A percentile compares a stretch with the other conserved stretches of the same genome.
These are phyloP conservation scores for Schizothecium vesticola DNA, from an alignment of 495 filamentous ascomycete genomes.

Conservation along the genomic window DNA sequence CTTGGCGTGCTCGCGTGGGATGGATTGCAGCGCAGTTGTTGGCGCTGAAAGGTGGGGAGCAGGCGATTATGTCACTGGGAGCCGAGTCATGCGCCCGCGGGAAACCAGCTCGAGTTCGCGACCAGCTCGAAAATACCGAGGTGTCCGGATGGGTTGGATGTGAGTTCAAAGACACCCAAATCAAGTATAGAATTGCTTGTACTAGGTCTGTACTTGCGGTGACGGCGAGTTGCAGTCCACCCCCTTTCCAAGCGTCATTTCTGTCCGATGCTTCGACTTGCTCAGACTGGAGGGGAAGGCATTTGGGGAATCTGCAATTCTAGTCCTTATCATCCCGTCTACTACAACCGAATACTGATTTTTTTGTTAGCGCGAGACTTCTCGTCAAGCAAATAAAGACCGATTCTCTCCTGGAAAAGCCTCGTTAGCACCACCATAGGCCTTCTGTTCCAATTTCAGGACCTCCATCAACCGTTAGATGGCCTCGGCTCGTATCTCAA, in stretches of 20 bases:
- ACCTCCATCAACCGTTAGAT: too few relatives aligned
- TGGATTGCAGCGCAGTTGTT: constrained; percentile 11
- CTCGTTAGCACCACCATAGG: too few relatives aligned
- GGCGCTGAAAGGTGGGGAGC: constrained; percentile 2
- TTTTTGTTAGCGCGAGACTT: too few relatives aligned
- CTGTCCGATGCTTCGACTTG: neutral
- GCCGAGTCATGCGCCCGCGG: constrained; percentile 7
- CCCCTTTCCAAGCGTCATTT: neutral
- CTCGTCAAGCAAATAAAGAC: too few relatives aligned
- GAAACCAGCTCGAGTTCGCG: neutral
- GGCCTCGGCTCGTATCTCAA: too few relatives aligned
- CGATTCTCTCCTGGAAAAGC: too few relatives aligned
- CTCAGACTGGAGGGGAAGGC: neutral
- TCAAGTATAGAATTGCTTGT: neutral
- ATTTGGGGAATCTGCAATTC: neutral
- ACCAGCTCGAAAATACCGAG: constrained; percentile 5
- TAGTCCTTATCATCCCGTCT: neutral
- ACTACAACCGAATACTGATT: too few relatives aligned
- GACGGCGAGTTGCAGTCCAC: neutral
- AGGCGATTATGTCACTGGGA: constrained; percentile 19
- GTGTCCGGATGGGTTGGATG: neutral
- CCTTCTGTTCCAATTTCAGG: too few relatives aligned
- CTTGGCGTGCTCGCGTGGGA: constrained; percentile 23
- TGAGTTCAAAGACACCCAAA: neutral
- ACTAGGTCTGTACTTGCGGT: neutral